A percentile compares a stretch with the other conserved stretches of the same genome.
Evolutionary conservation across 2,329 filamentous ascomycete species (phyloP).

Genomic region (Colletotrichum australisinense): DNA sequence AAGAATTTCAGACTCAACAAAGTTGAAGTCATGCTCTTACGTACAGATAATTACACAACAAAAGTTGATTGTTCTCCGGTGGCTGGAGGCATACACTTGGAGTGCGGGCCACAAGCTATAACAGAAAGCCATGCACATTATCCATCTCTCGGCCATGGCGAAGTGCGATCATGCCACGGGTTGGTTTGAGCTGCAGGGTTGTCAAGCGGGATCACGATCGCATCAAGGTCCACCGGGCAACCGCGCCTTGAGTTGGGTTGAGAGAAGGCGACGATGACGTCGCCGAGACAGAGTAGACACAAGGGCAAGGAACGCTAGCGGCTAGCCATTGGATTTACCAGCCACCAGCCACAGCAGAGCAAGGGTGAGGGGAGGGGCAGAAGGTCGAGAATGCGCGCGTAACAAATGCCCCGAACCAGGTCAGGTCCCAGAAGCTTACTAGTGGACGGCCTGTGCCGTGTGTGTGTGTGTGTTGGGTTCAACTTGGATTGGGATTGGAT

Average conservation of each 20-base stretch:
- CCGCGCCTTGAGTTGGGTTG: not conserved
- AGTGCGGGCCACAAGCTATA: not conserved
- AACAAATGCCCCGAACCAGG: not conserved
- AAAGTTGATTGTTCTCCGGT: not conserved
- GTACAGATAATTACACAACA: not conserved
- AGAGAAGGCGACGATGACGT: not conserved
- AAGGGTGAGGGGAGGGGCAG: no score
- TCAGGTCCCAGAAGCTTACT: not conserved
- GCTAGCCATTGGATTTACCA: not conserved
- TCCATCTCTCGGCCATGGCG: not conserved
- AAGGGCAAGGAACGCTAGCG: not conserved
- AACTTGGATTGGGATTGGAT: not conserved
- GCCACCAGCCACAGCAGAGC: not conserved
- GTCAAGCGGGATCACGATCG: not conserved
- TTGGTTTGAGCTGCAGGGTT: not conserved
- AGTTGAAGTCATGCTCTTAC: not conserved
- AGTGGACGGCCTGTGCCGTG: constrained; percentile 24
- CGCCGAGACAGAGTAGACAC: not conserved
- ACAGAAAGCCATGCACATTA: not conserved
- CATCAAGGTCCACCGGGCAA: constrained; percentile 5
- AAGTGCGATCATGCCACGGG: not conserved
- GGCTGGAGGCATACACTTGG: not conserved
- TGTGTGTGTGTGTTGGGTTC: constrained; percentile 9
- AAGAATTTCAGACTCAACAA: no score
- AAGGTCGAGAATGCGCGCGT: not conserved